These are phyloP conservation scores for Sungouiella blattae DNA, from an alignment of 805 yeast species.

Conservation along the genomic window DNA sequence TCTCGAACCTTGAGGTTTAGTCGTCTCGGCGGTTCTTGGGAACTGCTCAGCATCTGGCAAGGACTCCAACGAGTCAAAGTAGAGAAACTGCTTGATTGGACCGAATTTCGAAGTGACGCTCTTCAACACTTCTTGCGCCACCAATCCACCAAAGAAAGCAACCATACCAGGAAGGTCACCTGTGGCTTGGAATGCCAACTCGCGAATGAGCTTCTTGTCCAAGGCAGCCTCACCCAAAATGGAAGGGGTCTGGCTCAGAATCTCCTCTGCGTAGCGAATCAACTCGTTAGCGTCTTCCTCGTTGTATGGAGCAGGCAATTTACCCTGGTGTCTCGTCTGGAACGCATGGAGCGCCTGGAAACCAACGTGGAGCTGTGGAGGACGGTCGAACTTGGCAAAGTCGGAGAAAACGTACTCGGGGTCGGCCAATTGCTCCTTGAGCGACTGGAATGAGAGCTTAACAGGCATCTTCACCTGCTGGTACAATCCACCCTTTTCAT, in stretches of 20 bases:
- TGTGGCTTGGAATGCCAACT: slow-evolving; percentile 77
- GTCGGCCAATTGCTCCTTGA: slow-evolving; percentile 57
- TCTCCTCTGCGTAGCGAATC: slow-evolving; percentile 53
- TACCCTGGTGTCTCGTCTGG: slow-evolving; percentile 55
- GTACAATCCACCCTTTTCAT: slow-evolving; percentile 82
- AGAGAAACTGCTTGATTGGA: slow-evolving; percentile 89
- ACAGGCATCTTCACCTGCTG: slow-evolving; percentile 88
- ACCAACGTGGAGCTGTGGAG: slow-evolving; percentile 85
- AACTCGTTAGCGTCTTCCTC: slow-evolving; percentile 71
- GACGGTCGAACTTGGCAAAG: slow-evolving; percentile 91
- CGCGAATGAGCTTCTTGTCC: slow-evolving; percentile 62
- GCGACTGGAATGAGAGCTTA: slow-evolving; percentile 56
- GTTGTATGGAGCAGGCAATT: slow-evolving; percentile 74
- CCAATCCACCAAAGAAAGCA: slow-evolving; percentile 89
- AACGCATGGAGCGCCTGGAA: slow-evolving; percentile 86
- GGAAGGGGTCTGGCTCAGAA: slow-evolving; percentile 53
- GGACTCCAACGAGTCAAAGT: slow-evolving; percentile 91
- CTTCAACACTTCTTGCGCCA: slow-evolving; percentile 95
- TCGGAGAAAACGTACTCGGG: slow-evolving; percentile 86
- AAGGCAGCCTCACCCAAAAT: slow-evolving; percentile 56
- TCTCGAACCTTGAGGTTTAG: slow-evolving; percentile 74
- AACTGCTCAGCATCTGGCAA: slow-evolving; percentile 60
- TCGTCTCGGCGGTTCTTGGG: slow-evolving; percentile 66
- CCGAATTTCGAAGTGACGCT: slow-evolving; percentile 92
- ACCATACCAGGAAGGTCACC: slow-evolving; percentile 90